Conservation (phyloP, 192 early-diverging fungal species). For the Gonapodya prolifera region DNA sequence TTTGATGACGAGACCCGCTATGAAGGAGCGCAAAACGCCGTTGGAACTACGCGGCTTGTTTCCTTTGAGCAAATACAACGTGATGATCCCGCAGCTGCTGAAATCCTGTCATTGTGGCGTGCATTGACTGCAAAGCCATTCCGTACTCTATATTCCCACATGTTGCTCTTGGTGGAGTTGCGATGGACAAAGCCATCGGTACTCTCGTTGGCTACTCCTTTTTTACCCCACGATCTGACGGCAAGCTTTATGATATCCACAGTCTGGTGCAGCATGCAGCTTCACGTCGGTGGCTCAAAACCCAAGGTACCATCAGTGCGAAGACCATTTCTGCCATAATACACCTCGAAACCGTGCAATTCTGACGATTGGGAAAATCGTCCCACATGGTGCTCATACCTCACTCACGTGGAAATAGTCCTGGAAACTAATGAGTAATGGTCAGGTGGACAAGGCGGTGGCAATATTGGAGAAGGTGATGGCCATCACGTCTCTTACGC, state of each 20-base stretch:
- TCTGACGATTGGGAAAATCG: background rate
- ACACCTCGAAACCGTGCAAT: background rate
- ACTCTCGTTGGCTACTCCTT: background rate
- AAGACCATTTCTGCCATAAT: background rate
- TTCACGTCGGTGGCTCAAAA: background rate
- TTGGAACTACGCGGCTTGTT: background rate
- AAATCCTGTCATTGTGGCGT: background rate
- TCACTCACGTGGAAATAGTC: background rate
- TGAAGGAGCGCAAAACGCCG: background rate
- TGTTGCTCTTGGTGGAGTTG: background rate
- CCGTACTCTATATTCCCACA: background rate
- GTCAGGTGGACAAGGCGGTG: background rate
- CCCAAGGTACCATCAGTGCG: background rate
- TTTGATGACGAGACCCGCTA: background rate
- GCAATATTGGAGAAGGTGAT: too few relatives aligned
- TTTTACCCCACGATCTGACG: background rate
- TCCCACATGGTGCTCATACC: background rate
- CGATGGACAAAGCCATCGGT: background rate
- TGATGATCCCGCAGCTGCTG: background rate
- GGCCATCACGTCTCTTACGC: too few relatives aligned
- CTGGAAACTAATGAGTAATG: background rate
- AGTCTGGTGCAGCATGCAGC: background rate
- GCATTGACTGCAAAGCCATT: background rate
- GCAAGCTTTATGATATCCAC: background rate
- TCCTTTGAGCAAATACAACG: background rate